Percentiles rank a stretch among this genome's conserved stretches.
Evolutionary conservation across 2,329 filamentous ascomycete genomes (phyloP).

Genomic region (Colletotrichum incanum): DNA sequence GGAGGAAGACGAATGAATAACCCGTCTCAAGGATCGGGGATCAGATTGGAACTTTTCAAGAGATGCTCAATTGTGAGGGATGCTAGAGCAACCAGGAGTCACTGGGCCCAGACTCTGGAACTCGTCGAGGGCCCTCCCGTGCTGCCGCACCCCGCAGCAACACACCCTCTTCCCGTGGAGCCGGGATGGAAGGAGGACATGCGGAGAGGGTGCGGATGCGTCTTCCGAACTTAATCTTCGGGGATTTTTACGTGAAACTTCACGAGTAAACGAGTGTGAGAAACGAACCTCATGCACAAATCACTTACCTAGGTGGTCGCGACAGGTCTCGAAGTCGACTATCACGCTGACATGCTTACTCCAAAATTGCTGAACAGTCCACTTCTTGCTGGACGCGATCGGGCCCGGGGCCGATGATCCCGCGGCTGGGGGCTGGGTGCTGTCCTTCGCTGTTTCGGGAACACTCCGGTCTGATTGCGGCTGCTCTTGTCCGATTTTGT

Average conservation of each 20-base stretch:
- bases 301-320: slow-evolving; percentile 69
- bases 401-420: slow-evolving; percentile 29
- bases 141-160: background rate
- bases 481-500: background rate
- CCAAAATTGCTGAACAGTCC: slow-evolving; percentile 58
- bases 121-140: background rate
- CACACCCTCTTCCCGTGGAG: slow-evolving; percentile 36
- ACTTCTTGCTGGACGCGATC: slow-evolving; percentile 25
- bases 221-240: slow-evolving; percentile 19
- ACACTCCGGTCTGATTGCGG: background rate
- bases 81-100: background rate
- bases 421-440: background rate
- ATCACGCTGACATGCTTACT: slow-evolving; percentile 63
- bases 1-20: background rate
- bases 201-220: slow-evolving; percentile 13
- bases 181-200: background rate
- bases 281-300: slow-evolving; percentile 45
- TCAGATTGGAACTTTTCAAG: background rate
- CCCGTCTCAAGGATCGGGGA: background rate
- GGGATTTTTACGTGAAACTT: background rate
- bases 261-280: slow-evolving; percentile 16
- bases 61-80: background rate
- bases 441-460: slow-evolving; percentile 2
- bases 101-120: background rate
- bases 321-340: slow-evolving; percentile 64